phyloP scores from a whole-genome alignment of 805 yeast genomes.

The Ogataea glucozyma region DNA sequence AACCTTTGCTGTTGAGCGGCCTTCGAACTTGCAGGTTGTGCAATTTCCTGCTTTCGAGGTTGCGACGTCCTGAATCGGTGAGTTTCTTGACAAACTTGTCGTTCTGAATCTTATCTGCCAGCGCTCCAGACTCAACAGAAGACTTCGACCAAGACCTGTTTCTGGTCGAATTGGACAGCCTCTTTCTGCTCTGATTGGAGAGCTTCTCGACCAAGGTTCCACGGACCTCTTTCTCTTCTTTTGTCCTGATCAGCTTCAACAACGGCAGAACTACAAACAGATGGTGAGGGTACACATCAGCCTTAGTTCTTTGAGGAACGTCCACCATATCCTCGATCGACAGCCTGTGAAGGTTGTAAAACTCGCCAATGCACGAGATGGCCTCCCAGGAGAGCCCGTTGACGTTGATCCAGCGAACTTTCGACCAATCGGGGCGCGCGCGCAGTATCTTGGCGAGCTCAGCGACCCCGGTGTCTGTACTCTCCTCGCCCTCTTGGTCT shows the following conservation, averaged over 20 bases:
- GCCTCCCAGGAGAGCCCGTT: slow-evolving; percentile 67
- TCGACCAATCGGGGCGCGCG: slow-evolving; percentile 47
- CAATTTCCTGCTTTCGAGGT: slow-evolving; percentile 24
- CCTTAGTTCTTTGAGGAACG: slow-evolving; percentile 60
- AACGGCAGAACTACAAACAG: slow-evolving; percentile 57
- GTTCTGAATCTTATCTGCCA: slow-evolving; percentile 25
- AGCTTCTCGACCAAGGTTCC: neutral
- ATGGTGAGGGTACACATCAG: slow-evolving; percentile 52
- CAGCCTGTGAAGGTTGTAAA: slow-evolving; percentile 50
- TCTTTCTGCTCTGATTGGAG: neutral
- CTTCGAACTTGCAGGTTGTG: slow-evolving; percentile 41
- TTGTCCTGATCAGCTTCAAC: slow-evolving; percentile 43
- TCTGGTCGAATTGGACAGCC: too few relatives aligned
- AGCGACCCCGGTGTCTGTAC: too few relatives aligned
- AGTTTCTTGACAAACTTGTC: slow-evolving; percentile 34
- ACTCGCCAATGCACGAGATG: slow-evolving; percentile 45
- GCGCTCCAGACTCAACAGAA: slow-evolving; percentile 10
- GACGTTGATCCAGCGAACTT: slow-evolving; percentile 57
- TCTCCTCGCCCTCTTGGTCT: slow-evolving; percentile 13
- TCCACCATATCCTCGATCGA: slow-evolving; percentile 66
- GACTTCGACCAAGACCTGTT: slow-evolving; percentile 13
- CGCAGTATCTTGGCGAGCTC: slow-evolving; percentile 37
- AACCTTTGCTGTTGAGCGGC: slow-evolving; percentile 44
- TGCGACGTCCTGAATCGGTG: slow-evolving; percentile 30
- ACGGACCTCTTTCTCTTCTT: slow-evolving; percentile 10